These are phyloP conservation scores for Phenoliferia sp. DNA, from an alignment of 1,284 basidiomycete genomes.

Conservation along the genomic window DNA sequence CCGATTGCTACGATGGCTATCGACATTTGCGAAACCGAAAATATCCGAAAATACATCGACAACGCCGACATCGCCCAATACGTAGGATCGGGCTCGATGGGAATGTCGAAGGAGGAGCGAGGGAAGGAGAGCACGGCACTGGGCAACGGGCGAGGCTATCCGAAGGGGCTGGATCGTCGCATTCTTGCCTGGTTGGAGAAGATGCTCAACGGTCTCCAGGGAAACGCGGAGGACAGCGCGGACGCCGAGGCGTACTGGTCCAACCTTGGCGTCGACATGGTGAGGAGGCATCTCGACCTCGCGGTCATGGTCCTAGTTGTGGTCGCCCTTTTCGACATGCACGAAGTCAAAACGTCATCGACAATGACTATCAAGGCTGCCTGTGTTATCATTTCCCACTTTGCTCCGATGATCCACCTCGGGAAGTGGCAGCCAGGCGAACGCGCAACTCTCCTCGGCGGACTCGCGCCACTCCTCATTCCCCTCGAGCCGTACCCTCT, in stretches of 20 bases:
- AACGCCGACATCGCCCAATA: constrained; percentile 53
- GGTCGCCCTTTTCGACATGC: constrained; percentile 56
- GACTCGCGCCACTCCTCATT: constrained; percentile 58
- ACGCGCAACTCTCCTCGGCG: constrained; percentile 57
- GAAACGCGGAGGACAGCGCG: neutral
- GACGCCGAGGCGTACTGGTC: constrained; percentile 29
- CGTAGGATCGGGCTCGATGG: neutral
- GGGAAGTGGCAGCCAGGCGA: constrained; percentile 47
- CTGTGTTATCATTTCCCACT: constrained; percentile 50
- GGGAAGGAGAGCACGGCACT: neutral
- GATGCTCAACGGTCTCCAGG: constrained; percentile 5
- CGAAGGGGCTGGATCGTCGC: constrained; percentile 9
- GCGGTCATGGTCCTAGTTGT: constrained; percentile 61
- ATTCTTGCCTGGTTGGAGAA: constrained; percentile 51
- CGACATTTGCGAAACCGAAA: constrained; percentile 54
- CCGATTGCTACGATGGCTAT: constrained; percentile 57
- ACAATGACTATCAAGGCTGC: constrained; percentile 59
- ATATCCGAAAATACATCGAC: constrained; percentile 63
- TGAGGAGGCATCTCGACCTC: constrained; percentile 63
- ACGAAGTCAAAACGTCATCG: constrained; percentile 59
- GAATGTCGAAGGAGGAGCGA: neutral
- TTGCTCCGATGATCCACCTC: constrained; percentile 21
- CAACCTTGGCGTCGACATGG: constrained; percentile 54
- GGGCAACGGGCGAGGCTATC: constrained; percentile 24
- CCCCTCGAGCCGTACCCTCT: constrained; percentile 36